Conservation (phyloP, 495 filamentous ascomycete species). For the Penicillium pulvis region DNA sequence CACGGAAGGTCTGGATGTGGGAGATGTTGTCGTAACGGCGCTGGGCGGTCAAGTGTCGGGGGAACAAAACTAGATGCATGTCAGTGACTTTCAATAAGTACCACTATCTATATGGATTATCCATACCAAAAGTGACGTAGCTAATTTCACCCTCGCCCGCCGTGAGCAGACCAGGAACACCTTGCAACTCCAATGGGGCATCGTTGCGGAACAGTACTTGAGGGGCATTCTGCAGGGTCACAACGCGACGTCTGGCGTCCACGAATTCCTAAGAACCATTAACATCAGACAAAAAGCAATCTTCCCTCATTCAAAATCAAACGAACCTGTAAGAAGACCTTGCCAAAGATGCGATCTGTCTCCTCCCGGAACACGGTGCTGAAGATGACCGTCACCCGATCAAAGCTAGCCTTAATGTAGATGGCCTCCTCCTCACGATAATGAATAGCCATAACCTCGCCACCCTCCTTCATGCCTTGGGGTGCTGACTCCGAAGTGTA, state of each 20-base stretch:
- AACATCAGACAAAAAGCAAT: neutral
- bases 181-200: slow-evolving; percentile 86
- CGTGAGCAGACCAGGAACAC: slow-evolving; percentile 77
- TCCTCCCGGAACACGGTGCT: slow-evolving; percentile 97
- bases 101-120: neutral
- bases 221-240: slow-evolving; percentile 92
- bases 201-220: slow-evolving; percentile 98
- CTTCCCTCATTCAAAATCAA: neutral
- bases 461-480: slow-evolving; percentile 82
- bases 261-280: slow-evolving; percentile 76
- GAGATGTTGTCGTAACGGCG: slow-evolving; percentile 92
- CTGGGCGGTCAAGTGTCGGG: slow-evolving; percentile 86
- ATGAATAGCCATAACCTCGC: slow-evolving; percentile 93
- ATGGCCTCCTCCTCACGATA: slow-evolving; percentile 99
- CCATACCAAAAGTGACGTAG: slow-evolving; percentile 94
- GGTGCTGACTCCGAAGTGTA: slow-evolving; percentile 91
- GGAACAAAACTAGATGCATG: slow-evolving; percentile 77
- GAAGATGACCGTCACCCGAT: slow-evolving; percentile 98
- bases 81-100: neutral
- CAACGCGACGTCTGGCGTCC: slow-evolving; percentile 79
- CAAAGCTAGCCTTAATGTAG: slow-evolving; percentile 95
- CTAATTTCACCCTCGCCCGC: slow-evolving; percentile 78
- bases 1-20: slow-evolving; percentile 99
- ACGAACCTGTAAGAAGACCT: slow-evolving; percentile 77
- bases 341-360: slow-evolving; percentile 94